Evolutionary conservation across 441 rosid species (phyloP).

Genomic region (Isatis lusitanica): DNA sequence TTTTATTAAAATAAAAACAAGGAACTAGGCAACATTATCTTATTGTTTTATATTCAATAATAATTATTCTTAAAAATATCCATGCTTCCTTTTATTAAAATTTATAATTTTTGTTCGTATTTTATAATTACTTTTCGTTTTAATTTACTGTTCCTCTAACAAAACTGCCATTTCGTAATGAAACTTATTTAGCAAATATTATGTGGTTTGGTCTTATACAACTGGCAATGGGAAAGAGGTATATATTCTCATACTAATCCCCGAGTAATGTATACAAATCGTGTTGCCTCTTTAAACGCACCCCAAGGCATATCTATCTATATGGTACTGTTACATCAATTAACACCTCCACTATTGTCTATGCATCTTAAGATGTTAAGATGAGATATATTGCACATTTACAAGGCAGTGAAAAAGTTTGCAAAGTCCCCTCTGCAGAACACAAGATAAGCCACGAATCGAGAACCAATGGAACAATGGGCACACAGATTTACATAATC

Average conservation of each 20-base stretch:
- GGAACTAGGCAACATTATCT: too few relatives aligned
- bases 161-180: too few relatives aligned
- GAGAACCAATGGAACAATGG: constrained; percentile 6
- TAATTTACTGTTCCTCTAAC: too few relatives aligned
- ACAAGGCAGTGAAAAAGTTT: constrained; percentile 21
- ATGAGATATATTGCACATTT: constrained; percentile 34
- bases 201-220: too few relatives aligned
- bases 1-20: too few relatives aligned
- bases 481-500: constrained; percentile 28
- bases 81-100: too few relatives aligned
- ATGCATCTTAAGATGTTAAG: constrained; percentile 14
- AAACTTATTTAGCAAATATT: too few relatives aligned
- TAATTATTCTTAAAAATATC: too few relatives aligned
- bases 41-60: too few relatives aligned
- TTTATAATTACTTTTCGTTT: too few relatives aligned
- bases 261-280: constrained; percentile 12
- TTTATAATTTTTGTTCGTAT: too few relatives aligned
- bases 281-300: constrained; percentile 16
- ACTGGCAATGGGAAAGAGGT: neutral
- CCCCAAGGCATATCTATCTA: neutral
- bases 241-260: neutral
- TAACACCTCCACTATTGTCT: constrained; percentile 27
- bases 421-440: constrained; percentile 17
- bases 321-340: constrained; percentile 29
- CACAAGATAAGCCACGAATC: constrained; percentile 17